Percentiles rank a stretch among this genome's conserved stretches.
phyloP scores from a whole-genome alignment of 2,329 filamentous ascomycete species.

The Scortechinia acanthostroma region DNA sequence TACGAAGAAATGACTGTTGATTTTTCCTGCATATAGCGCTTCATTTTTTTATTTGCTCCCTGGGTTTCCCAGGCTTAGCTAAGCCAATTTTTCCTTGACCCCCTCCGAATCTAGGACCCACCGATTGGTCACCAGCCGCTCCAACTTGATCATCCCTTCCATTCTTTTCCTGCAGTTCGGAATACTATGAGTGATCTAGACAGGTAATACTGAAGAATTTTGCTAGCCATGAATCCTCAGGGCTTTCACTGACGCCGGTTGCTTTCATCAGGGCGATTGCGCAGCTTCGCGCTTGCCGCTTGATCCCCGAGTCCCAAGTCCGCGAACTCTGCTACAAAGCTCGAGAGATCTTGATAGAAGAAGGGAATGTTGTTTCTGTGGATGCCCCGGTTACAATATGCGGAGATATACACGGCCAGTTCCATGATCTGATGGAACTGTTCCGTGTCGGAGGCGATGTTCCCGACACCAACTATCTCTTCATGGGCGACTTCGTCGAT shows the following conservation, averaged over 20 bases:
- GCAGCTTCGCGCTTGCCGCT: slow-evolving; percentile 88
- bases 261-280: slow-evolving; percentile 69
- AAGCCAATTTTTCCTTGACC: no score
- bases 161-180: slow-evolving; percentile 5
- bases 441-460: slow-evolving; percentile 90
- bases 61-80: no score
- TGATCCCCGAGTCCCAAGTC: slow-evolving; percentile 91
- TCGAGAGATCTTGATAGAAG: slow-evolving; percentile 89
- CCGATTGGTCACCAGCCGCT: neutral
- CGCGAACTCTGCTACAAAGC: slow-evolving; percentile 96
- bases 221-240: no score
- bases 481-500: slow-evolving; percentile 98
- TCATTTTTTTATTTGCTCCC: no score
- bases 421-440: slow-evolving; percentile 93
- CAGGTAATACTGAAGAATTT: slow-evolving; percentile 42
- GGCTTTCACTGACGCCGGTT: slow-evolving; percentile 7
- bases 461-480: slow-evolving; percentile 91
- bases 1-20: neutral
- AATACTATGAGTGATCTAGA: slow-evolving; percentile 82
- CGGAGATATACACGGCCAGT: slow-evolving; percentile 93
- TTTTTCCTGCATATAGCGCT: neutral
- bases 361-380: slow-evolving; percentile 93
- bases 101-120: neutral
- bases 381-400: slow-evolving; percentile 96
- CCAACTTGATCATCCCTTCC: neutral